Evolutionary conservation across 78 protist species (phyloP).

Genomic region (Dictyostelium citrinum): DNA sequence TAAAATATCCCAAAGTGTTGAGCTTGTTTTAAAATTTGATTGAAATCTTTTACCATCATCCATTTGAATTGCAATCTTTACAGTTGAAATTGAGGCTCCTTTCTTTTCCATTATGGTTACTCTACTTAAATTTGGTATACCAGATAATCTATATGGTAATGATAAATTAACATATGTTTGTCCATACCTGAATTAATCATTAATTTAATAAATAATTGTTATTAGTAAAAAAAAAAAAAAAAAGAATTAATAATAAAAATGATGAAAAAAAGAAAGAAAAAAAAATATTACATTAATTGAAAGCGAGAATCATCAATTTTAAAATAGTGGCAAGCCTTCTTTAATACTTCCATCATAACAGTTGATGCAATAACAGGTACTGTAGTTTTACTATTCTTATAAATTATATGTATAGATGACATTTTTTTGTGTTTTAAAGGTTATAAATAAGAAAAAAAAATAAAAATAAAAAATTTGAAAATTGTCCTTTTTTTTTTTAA

Average conservation of each 20-base stretch:
- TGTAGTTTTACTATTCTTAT: constrained; percentile 7
- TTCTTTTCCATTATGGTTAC: constrained; percentile 30
- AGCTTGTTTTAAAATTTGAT: constrained; percentile 10
- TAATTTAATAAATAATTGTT: not conserved
- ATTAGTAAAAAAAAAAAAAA: not conserved
- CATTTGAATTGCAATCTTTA: constrained; percentile 54
- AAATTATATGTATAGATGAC: constrained; percentile 39
- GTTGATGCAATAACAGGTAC: constrained; percentile 21
- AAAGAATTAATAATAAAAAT: no score
- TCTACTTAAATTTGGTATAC: constrained; percentile 53
- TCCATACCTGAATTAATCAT: not conserved
- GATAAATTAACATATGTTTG: constrained; percentile 20
- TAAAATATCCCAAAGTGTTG: constrained; percentile 60
- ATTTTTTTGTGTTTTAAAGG: not conserved
- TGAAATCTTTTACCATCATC: constrained; percentile 22
- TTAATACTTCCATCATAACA: constrained; percentile 12
- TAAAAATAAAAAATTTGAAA: not conserved
- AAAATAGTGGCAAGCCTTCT: constrained; percentile 20
- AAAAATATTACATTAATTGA: not conserved
- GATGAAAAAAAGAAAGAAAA: not conserved
- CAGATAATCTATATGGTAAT: constrained; percentile 60
- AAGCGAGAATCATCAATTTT: not conserved
- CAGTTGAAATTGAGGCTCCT: not conserved
- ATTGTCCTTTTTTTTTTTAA: no score
- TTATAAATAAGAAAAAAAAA: not conserved